These are phyloP conservation scores for Cercospora sp. DNA, from an alignment of 2,329 filamentous ascomycete genomes.

Conservation along the genomic window DNA sequence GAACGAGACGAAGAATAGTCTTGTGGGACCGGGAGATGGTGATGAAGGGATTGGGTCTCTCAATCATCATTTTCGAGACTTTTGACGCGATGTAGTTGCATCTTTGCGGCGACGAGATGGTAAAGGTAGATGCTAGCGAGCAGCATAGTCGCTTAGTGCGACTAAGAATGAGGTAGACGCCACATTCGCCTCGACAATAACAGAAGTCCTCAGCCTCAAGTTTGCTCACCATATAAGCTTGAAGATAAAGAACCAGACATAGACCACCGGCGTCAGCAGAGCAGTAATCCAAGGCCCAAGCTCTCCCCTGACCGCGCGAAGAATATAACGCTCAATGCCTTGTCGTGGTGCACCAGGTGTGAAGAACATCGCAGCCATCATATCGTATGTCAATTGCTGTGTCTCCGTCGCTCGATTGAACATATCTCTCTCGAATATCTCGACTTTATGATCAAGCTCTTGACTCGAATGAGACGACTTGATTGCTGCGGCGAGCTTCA, in stretches of 20 bases:
- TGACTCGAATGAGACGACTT: constrained; percentile 27
- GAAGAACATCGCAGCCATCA: constrained; percentile 52
- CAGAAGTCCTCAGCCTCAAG: neutral
- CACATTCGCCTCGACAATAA: neutral
- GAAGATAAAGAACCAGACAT: constrained; percentile 36
- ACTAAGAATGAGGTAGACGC: neutral
- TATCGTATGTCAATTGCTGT: constrained; percentile 45
- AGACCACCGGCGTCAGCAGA: constrained; percentile 31
- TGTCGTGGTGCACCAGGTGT: constrained; percentile 49
- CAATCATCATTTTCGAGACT: constrained; percentile 35
- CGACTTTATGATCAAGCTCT: constrained; percentile 35
- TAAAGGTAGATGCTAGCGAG: neutral
- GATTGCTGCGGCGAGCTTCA: constrained; percentile 39
- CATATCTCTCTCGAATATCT: constrained; percentile 42
- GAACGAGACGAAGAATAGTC: neutral
- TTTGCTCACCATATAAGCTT: constrained; percentile 30
- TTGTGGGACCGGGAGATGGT: neutral
- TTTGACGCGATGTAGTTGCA: constrained; percentile 22
- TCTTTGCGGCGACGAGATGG: neutral
- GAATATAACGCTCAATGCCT: constrained; percentile 44
- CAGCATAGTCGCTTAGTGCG: neutral
- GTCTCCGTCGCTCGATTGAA: constrained; percentile 39
- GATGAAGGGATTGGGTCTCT: constrained; percentile 29
- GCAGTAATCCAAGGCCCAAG: constrained; percentile 23
- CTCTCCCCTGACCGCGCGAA: constrained; percentile 26